phyloP scores from a whole-genome alignment of 768 basidiomycete genomes.

The Suillus hirtellus region DNA sequence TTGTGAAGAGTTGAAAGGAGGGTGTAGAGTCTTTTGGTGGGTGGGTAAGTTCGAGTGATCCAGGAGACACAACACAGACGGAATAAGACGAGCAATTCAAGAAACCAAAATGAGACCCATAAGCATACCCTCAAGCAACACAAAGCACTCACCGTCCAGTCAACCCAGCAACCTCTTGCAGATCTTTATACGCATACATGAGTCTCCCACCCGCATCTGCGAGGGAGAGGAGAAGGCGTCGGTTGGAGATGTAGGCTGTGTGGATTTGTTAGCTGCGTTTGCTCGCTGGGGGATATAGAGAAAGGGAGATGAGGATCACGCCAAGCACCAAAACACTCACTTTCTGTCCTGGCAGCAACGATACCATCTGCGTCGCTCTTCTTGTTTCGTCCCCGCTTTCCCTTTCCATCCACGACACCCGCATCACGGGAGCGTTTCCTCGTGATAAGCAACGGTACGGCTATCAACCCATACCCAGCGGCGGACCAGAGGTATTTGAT shows the following conservation, averaged over 20 bases:
- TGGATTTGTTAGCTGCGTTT: neutral
- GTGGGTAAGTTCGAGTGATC: neutral
- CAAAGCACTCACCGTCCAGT: slow-evolving; percentile 50
- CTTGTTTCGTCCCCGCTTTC: slow-evolving; percentile 9
- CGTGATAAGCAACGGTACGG: slow-evolving; percentile 83
- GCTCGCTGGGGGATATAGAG: no score
- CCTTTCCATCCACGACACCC: slow-evolving; percentile 15
- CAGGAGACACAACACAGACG: neutral
- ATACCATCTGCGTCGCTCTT: slow-evolving; percentile 28
- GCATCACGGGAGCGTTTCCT: slow-evolving; percentile 28
- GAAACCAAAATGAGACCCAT: neutral
- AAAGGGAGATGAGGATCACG: neutral
- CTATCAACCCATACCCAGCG: slow-evolving; percentile 87
- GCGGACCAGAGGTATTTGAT: slow-evolving; percentile 98
- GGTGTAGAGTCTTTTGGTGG: slow-evolving; percentile 65
- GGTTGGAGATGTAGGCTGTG: slow-evolving; percentile 87
- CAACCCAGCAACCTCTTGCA: slow-evolving; percentile 90
- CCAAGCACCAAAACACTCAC: slow-evolving; percentile 26
- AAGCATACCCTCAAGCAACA: neutral
- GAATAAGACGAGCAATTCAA: neutral
- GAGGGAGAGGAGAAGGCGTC: slow-evolving; percentile 87
- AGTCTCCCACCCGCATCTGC: slow-evolving; percentile 94
- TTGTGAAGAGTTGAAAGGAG: slow-evolving; percentile 85
- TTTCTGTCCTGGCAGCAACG: slow-evolving; percentile 52
- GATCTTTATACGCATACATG: slow-evolving; percentile 97